Percentiles rank a stretch among this genome's conserved stretches.
Conservation (phyloP, 768 basidiomycete genomes). For the Phanerochaete carnosa region DNA sequence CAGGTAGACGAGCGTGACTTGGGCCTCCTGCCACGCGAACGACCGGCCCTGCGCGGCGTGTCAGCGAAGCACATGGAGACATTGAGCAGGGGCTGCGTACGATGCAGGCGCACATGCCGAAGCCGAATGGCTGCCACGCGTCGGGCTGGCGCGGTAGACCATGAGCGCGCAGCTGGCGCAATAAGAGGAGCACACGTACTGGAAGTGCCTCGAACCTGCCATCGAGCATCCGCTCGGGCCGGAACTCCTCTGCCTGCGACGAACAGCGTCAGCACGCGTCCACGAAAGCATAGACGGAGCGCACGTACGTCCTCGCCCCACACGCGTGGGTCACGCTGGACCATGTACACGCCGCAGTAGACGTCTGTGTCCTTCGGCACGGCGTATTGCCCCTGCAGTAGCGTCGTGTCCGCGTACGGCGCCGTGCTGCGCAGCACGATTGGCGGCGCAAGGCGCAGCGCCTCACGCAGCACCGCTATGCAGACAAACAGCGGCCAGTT, state of each 20-base stretch:
- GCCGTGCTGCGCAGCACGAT: slow-evolving; percentile 29
- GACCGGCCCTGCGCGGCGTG: slow-evolving; percentile 30
- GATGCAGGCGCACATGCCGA: slow-evolving; percentile 22
- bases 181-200: slow-evolving; percentile 13
- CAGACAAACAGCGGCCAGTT: not conserved
- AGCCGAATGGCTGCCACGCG: slow-evolving; percentile 39
- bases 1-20: slow-evolving; percentile 36
- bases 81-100: slow-evolving; percentile 7
- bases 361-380: slow-evolving; percentile 14
- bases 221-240: slow-evolving; percentile 47
- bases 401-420: slow-evolving; percentile 32
- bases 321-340: slow-evolving; percentile 39
- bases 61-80: not conserved
- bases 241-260: slow-evolving; percentile 33
- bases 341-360: not conserved
- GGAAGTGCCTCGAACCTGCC: slow-evolving; percentile 46
- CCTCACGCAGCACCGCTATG: slow-evolving; percentile 35
- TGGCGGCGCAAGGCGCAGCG: slow-evolving; percentile 32
- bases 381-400: slow-evolving; percentile 36
- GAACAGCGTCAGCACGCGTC: not conserved
- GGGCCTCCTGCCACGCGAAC: slow-evolving; percentile 47
- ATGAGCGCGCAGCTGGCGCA: not conserved
- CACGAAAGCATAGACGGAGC: not conserved
- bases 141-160: slow-evolving; percentile 28
- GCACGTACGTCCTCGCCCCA: slow-evolving; percentile 47